phyloP scores from a whole-genome alignment of 768 basidiomycete genomes.

The Filobasidium wieringae region DNA sequence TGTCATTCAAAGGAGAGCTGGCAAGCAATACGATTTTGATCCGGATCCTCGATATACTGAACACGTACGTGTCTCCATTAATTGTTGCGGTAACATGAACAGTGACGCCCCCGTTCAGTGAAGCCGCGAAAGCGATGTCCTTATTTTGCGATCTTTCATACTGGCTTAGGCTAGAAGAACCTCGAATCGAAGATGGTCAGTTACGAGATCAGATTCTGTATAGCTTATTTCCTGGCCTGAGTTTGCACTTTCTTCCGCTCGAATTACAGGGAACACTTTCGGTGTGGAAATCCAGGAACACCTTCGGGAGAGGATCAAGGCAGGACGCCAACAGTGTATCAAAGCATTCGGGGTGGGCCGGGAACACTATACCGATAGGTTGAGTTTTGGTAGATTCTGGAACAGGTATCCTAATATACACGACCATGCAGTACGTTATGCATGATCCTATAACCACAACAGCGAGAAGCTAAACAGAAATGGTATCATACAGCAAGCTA shows the following conservation, averaged over 20 bases:
- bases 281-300: constrained; percentile 10
- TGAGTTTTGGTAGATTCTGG: constrained; percentile 2
- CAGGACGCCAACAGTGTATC: background rate
- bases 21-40: background rate
- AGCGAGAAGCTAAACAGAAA: background rate
- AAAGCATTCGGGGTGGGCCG: background rate
- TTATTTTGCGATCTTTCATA: background rate
- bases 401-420: constrained; percentile 10
- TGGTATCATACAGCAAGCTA: constrained; percentile 4
- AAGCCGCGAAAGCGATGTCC: background rate
- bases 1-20: background rate
- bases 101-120: background rate
- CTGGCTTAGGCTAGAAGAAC: constrained; percentile 7
- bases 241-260: too few species aligned
- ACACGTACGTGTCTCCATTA: background rate
- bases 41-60: background rate
- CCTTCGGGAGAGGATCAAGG: background rate
- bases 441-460: background rate
- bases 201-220: background rate
- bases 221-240: too few species aligned
- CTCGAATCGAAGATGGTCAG: constrained; percentile 9
- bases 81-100: background rate
- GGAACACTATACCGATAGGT: constrained; percentile 8
- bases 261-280: constrained; percentile 8
- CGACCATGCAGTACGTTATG: constrained; percentile 5